Base-by-base conservation (phyloP, 2,329 filamentous ascomycete genomes). In the Fusarium guadeloupense region DNA sequence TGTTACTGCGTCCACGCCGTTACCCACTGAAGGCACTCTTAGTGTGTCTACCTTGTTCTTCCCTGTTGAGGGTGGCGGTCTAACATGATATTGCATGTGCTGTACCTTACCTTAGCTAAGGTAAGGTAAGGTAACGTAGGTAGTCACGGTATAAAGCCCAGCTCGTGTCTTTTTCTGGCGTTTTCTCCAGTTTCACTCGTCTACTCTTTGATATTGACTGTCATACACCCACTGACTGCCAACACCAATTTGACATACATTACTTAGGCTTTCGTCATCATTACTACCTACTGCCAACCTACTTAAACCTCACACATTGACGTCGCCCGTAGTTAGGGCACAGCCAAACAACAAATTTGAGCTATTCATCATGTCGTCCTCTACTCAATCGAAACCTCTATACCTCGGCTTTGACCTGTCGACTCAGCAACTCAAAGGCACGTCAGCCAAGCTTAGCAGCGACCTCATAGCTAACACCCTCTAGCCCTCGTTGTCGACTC, bases 341-440 rank as follows among this genome's bases (percentile, higher is more conserved):
- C n/a, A n/a, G n/a, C n/a, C n/a, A n/a, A n/a, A n/a, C n/a, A n/a
- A n/a, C n/a, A n/a, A n/a, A n/a, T 8, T 35, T 12, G 30, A 40
- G 21, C 26, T 37, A 42, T 57, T 64, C 41, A 37, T 23, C 20
- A 64, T 64, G 60, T 45, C 60, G 25, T 64, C 34, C 25, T 45
- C 60, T 20, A 49, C 60, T 55, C 58, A 19, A 20, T 41, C 52
- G 33, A 68, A 59, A 82, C 88, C 90, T 16, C 80, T 96, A 59
- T 97, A 96, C 74, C 83, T 97, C 71, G 95, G 95, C 58, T 93
- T 98, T 75, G 95, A 99, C 78, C 88, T 98, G 57, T 97, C 93
- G 37, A 98, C 95, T 54, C 95, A 98, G 77, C 94, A 98, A 75
- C 84, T 98, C 54, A 98, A 99, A 84, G 93, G 92, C 87, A 76